Percentiles rank a stretch among this genome's conserved stretches.
Conservation (phyloP, 2,329 filamentous ascomycete genomes). For the Chaetomiaceae sp. region DNA sequence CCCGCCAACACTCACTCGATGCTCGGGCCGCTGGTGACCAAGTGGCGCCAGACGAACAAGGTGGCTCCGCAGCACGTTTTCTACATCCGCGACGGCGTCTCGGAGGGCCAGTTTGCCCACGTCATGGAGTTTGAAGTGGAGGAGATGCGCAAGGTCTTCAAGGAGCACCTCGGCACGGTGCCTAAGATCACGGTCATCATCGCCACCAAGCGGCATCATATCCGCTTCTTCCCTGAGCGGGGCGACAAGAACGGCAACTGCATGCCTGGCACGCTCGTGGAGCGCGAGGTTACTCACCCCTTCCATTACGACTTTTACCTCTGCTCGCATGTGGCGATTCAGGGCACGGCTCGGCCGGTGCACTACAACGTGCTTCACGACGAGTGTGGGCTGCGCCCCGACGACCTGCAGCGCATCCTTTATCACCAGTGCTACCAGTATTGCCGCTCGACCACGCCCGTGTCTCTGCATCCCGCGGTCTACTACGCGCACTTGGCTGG, state of each 20-base stretch:
- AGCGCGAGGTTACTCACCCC: conserved; percentile 84
- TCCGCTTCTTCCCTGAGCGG: conserved; percentile 78
- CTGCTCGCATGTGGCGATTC: conserved; percentile 66
- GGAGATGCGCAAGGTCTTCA: conserved; percentile 61
- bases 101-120: conserved; percentile 76
- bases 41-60: conserved; percentile 57
- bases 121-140: conserved; percentile 74
- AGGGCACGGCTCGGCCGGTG: conserved; percentile 87
- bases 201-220: conserved; percentile 89
- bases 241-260: conserved; percentile 75
- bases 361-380: conserved; percentile 89
- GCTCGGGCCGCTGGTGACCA: conserved; percentile 56
- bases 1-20: conserved; percentile 60
- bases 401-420: conserved; percentile 77
- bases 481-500: conserved; percentile 95
- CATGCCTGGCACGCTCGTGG: conserved; percentile 80
- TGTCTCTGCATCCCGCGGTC: conserved; percentile 81
- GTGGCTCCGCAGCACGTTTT: conserved; percentile 70
- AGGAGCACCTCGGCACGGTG: conserved; percentile 30
- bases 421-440: conserved; percentile 97
- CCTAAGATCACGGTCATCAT: conserved; percentile 80
- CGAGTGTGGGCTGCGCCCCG: conserved; percentile 62
- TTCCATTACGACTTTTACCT: conserved; percentile 84
- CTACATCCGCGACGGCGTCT: conserved; percentile 91
- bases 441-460: conserved; percentile 83